Conservation (phyloP, 495 filamentous ascomycete species). For the Cercophora newfieldiana region DNA sequence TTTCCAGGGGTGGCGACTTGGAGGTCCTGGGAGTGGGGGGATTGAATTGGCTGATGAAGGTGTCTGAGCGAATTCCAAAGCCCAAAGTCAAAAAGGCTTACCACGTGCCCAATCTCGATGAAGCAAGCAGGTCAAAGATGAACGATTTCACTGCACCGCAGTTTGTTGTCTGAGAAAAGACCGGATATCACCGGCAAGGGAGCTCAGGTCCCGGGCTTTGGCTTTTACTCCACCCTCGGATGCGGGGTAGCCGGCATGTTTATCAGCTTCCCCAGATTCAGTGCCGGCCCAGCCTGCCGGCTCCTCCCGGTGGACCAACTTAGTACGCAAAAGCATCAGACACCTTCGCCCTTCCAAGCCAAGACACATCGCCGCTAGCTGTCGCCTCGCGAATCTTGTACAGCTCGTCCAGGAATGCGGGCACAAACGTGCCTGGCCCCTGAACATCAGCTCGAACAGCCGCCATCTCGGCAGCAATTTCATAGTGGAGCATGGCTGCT, state of each 20-base stretch:
- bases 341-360: conserved; percentile 60
- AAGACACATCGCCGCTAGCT: conserved; percentile 47
- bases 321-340: background rate
- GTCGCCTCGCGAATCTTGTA: conserved; percentile 54
- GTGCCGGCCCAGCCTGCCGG: background rate
- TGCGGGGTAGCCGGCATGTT: background rate
- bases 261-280: background rate
- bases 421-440: conserved; percentile 87
- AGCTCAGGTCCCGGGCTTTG: background rate
- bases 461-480: conserved; percentile 82
- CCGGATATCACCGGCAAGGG: background rate
- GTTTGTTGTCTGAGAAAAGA: background rate
- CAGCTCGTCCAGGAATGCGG: conserved; percentile 76
- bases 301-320: background rate
- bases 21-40: background rate
- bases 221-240: background rate
- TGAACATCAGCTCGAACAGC: conserved; percentile 58
- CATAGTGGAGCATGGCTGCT: conserved; percentile 74
- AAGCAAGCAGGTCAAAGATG: background rate
- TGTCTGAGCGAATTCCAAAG: background rate
- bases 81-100: too few relatives aligned
- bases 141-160: background rate
- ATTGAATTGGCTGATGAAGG: background rate
- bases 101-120: background rate
- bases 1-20: background rate